Percentiles rank a stretch among this genome's conserved stretches.
Conservation (phyloP, 2,329 filamentous ascomycete genomes). For the Sclerotinia spermophila region DNA sequence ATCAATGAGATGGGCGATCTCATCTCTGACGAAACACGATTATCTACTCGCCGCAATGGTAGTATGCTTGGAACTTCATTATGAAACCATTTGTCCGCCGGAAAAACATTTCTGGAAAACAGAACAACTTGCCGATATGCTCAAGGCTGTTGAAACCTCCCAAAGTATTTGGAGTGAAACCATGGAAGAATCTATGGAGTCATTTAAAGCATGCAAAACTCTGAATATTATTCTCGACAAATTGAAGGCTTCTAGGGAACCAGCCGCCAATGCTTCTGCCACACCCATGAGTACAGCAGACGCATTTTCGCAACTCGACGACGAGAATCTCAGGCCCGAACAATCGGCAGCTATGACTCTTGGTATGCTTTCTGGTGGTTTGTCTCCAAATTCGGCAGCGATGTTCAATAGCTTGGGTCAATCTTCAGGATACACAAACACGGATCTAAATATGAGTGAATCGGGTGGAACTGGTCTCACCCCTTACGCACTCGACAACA, state of each 20-base stretch:
- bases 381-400: conserved; percentile 45
- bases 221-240: conserved; percentile 84
- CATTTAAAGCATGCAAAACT: conserved; percentile 78
- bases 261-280: neutral
- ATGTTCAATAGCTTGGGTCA: conserved; percentile 38
- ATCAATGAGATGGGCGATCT: conserved; percentile 74
- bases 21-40: conserved; percentile 75
- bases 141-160: conserved; percentile 67
- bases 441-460: conserved; percentile 34
- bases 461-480: conserved; percentile 40
- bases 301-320: conserved; percentile 34
- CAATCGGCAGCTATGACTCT: conserved; percentile 66
- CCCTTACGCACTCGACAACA: conserved; percentile 39
- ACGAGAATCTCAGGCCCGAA: conserved; percentile 58
- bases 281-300: conserved; percentile 29
- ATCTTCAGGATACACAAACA: conserved; percentile 33
- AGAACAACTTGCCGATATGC: conserved; percentile 69
- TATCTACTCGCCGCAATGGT: conserved; percentile 80
- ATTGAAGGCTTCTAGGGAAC: conserved; percentile 52
- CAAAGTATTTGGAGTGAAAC: conserved; percentile 76
- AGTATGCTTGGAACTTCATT: conserved; percentile 76
- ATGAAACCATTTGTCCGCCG: conserved; percentile 50
- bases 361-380: conserved; percentile 63
- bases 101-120: conserved; percentile 54
- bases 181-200: conserved; percentile 77